Base-by-base conservation (phyloP, 2,329 filamentous ascomycete species). In the Talaromyces marneffei region DNA sequence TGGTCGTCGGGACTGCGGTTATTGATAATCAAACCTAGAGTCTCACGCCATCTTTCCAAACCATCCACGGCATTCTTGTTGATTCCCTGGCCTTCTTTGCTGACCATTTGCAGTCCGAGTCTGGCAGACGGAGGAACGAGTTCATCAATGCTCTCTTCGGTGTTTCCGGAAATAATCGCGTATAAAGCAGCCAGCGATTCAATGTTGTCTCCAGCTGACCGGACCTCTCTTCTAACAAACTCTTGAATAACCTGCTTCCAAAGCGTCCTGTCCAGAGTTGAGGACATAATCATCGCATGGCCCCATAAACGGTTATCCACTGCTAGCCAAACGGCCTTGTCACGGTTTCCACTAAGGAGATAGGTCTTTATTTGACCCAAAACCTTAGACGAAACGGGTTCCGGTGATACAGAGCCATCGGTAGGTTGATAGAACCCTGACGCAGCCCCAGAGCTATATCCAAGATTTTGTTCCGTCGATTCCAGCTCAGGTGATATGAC, bases 191-290 rank as follows among this genome's bases (percentile, higher is more conserved):
- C 92, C 50, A 99, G 81, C 1, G 93, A 90, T 74, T 97, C 90
- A 58, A 92, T 92, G 67, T 89, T 90, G 59, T 87, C 86, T 2
- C 90, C 87, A 3, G 87, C 80, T 57, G 88, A 88, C 72, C 94
- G 95, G 60, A 99, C 91, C 73, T 99, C 94, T 69, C 95, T 92
- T 66, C 92, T 88, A 18, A 99, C 89, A 70, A 99, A 99, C 70
- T 99, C 94, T 69, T 96, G 92, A 0, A 92, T 86, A 27, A 99
- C 92, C 71, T 95, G 90, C 73, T 92, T 95, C 84, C 95, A 97
- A 2, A 95, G 80, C 4, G 82, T 79, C 48, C 80, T 82, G 23
- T 91, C 89, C 53, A 90, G 80, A 1, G 91, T 94, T 6, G 76
- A 96, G 74, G 94, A 89, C 37, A 99, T 88, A 20, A 99, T 81